Conservation (phyloP, 306 rosid species). For the cucumber (Cucumis sativus) region Cucumber_9930_V3 NC_026658.2:10873001-10873500, state of each 20-base stretch:
- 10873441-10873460: slow-evolving; percentile 81
- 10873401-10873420: slow-evolving; percentile 64
- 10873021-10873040: slow-evolving; percentile 66
- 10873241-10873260: slow-evolving; percentile 90
- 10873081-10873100: slow-evolving; percentile 63
- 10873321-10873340: slow-evolving; percentile 67
- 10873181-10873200: slow-evolving; percentile 24
- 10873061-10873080: slow-evolving; percentile 86
- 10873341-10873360: slow-evolving; percentile 71
- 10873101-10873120: slow-evolving; percentile 47
- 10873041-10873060: slow-evolving; percentile 74
- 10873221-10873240: slow-evolving; percentile 80
- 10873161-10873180: slow-evolving; percentile 51
- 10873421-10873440: slow-evolving; percentile 72
- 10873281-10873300: slow-evolving; percentile 68
- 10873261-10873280: slow-evolving; percentile 83
- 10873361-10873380: slow-evolving; percentile 81
- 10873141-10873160: slow-evolving; percentile 91
- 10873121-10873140: slow-evolving; percentile 96
- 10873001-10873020: slow-evolving; percentile 44
- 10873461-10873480: slow-evolving; percentile 59
- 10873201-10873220: slow-evolving; percentile 36
- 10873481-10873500: slow-evolving; percentile 88
- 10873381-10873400: slow-evolving; percentile 92
- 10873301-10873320: slow-evolving; percentile 78